Evolutionary conservation across 1,139 yeast genomes (phyloP), one percentile per base, ranked within the genome.

Genomic region (Wickerhamomyces sp.): DNA sequence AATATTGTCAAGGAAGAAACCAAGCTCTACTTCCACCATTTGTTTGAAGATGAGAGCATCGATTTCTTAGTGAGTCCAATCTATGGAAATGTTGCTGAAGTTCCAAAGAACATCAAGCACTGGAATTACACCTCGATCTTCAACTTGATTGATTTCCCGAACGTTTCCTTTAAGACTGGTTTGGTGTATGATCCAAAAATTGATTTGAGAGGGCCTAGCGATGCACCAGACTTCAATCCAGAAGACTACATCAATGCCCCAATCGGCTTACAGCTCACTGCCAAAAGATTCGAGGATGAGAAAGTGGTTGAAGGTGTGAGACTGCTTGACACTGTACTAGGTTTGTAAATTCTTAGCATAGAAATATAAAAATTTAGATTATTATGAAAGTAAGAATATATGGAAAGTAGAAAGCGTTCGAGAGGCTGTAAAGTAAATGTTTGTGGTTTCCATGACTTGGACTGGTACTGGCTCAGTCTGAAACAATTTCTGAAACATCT

Each of bases 41-140:
- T 63, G 56, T 67, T 80, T 55, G 66, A 74, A 42, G 63, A 74
- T 27, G 70, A 78, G 47, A 75, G 77, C 34, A 70, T 84, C 33
- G 94, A 85, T 54, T 77, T 81, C 55, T 71, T 85, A 42, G 63
- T 85, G 39, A 68, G 81, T 41, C 94, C 95, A 33, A 69, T 78
- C 7, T 78, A 78, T 54, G 75, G 76, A 43, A 84, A 84, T 47
- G 86, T 82, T 41, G 89, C 94, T 3, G 89, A 90, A 13, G 72
- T 71, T 34, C 77, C 81, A 29, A 81, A 76, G 39, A 74, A 76
- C 46, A 73, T 84, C 12, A 77, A 70, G 55, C 81, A 81, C 61
- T 83, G 94, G 92, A 80, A 86, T 17, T 82, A 82, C 65, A 80
- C 88, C 13, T 64, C 87, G 1, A 72, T 82, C 52, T 83, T 76